phyloP scores from a whole-genome alignment of 805 yeast genomes.

The Blastobotrys americana region DNA sequence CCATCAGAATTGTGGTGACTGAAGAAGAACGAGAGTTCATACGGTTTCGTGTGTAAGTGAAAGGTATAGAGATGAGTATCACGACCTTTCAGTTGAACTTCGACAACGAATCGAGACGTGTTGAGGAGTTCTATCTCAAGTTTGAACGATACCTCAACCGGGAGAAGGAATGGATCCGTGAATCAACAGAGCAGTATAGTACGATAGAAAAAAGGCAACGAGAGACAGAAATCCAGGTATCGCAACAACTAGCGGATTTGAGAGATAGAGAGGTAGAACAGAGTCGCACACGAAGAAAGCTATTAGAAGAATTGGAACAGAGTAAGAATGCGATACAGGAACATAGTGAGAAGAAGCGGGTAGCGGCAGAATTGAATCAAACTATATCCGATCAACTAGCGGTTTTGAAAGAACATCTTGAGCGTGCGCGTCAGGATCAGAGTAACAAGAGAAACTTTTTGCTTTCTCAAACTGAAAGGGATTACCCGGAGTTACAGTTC shows the following conservation, averaged over 20 bases:
- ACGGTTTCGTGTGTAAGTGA: too few species aligned
- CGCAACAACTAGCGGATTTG: slow-evolving; percentile 27
- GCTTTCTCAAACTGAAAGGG: slow-evolving; percentile 38
- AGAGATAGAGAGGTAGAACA: slow-evolving; percentile 16
- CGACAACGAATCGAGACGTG: slow-evolving; percentile 32
- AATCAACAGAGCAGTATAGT: slow-evolving; percentile 16
- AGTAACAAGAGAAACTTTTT: slow-evolving; percentile 33
- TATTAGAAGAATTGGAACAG: slow-evolving; percentile 23
- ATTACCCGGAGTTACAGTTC: slow-evolving; percentile 44
- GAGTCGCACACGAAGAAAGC: slow-evolving; percentile 18
- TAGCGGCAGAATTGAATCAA: slow-evolving; percentile 17
- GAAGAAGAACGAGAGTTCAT: too few species aligned
- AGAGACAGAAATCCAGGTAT: slow-evolving; percentile 26
- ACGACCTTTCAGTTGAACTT: slow-evolving; percentile 28
- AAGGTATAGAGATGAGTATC: slow-evolving; percentile 6
- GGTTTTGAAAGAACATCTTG: slow-evolving; percentile 31
- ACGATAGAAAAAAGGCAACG: slow-evolving; percentile 1
- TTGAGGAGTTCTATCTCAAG: slow-evolving; percentile 35
- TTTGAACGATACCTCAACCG: slow-evolving; percentile 33
- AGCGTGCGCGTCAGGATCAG: slow-evolving; percentile 27
- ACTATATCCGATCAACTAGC: slow-evolving; percentile 25
- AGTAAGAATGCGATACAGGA: slow-evolving; percentile 23
- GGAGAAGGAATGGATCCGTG: slow-evolving; percentile 17
- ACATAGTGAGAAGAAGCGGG: slow-evolving; percentile 22
- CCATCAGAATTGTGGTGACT: too few species aligned